phyloP scores from a whole-genome alignment of 75 land plant species.

The Larix kaempferi region DNA sequence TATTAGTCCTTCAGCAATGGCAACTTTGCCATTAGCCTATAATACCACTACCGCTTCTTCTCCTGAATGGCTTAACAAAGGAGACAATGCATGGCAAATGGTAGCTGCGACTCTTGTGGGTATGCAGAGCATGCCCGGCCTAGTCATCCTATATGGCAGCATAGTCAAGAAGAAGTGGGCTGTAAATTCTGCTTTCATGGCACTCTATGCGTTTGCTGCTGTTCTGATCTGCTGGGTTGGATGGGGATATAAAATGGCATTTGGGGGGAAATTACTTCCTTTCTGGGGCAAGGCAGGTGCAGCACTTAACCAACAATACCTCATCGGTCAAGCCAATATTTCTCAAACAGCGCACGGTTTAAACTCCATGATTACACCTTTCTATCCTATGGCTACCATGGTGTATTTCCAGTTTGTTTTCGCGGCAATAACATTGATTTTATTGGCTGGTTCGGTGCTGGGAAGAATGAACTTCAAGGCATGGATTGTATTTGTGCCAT shows the following conservation, averaged over 20 bases:
- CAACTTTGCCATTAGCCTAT: no score
- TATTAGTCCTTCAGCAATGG: no score
- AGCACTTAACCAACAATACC: conserved; percentile 23
- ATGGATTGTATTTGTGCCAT: conserved; percentile 70
- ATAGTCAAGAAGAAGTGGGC: conserved; percentile 69
- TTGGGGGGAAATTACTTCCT: conserved; percentile 52
- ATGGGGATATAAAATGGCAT: conserved; percentile 60
- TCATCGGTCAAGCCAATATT: conserved; percentile 22
- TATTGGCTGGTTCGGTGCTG: conserved; percentile 55
- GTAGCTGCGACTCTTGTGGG: conserved; percentile 52
- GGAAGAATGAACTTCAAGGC: conserved; percentile 64
- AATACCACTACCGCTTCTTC: no score
- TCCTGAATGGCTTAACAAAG: conserved; percentile 1
- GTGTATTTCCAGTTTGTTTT: conserved; percentile 54
- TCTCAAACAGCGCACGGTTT: conserved; percentile 11
- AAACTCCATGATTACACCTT: conserved; percentile 2
- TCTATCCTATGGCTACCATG: conserved; percentile 32
- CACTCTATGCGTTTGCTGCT: conserved; percentile 60
- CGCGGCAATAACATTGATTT: conserved; percentile 56
- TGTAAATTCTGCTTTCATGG: conserved; percentile 64
- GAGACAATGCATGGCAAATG: conserved; percentile 63
- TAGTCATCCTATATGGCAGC: conserved; percentile 60
- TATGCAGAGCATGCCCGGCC: conserved; percentile 53
- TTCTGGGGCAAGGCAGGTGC: conserved; percentile 59
- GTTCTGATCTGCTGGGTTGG: conserved; percentile 54